Conservation (phyloP, 2,329 filamentous ascomycete species). For the Pyricularia grisea region DNA sequence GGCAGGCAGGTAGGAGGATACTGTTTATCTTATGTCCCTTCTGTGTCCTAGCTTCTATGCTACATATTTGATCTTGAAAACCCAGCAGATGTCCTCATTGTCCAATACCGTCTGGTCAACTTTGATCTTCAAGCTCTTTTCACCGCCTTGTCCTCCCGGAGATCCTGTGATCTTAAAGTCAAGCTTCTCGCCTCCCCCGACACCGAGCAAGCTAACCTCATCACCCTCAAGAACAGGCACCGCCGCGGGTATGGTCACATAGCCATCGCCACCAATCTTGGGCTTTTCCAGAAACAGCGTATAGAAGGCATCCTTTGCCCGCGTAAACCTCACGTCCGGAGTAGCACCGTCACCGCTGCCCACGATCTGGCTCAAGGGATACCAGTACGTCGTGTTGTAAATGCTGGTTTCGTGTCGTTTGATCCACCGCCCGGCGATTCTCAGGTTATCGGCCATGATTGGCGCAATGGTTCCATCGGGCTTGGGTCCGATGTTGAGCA, state of each 20-base stretch:
- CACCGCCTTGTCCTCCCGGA: neutral
- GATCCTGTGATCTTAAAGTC: slow-evolving; percentile 5
- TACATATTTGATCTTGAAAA: slow-evolving; percentile 28
- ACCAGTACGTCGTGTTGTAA: slow-evolving; percentile 47
- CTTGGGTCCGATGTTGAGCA: slow-evolving; percentile 46
- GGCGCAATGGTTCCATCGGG: slow-evolving; percentile 44
- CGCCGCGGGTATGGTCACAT: slow-evolving; percentile 25
- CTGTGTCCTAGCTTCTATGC: neutral
- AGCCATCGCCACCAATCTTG: slow-evolving; percentile 14
- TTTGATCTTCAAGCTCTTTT: slow-evolving; percentile 16
- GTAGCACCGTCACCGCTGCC: slow-evolving; percentile 1
- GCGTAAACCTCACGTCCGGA: slow-evolving; percentile 31
- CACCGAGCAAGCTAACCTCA: slow-evolving; percentile 30
- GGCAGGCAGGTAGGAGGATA: neutral
- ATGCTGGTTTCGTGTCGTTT: slow-evolving; percentile 41
- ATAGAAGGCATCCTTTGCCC: slow-evolving; percentile 35
- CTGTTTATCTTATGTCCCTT: neutral
- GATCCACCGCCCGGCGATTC: slow-evolving; percentile 45
- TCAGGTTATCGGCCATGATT: slow-evolving; percentile 34
- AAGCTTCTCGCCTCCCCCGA: slow-evolving; percentile 17
- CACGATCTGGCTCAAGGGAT: slow-evolving; percentile 29
- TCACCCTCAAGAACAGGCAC: slow-evolving; percentile 33
- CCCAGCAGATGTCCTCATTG: slow-evolving; percentile 28
- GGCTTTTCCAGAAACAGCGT: slow-evolving; percentile 29
- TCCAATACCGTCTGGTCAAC: slow-evolving; percentile 18